Base-by-base conservation (phyloP, 75 land plant species). In the Pinus tabuliformis region DNA sequence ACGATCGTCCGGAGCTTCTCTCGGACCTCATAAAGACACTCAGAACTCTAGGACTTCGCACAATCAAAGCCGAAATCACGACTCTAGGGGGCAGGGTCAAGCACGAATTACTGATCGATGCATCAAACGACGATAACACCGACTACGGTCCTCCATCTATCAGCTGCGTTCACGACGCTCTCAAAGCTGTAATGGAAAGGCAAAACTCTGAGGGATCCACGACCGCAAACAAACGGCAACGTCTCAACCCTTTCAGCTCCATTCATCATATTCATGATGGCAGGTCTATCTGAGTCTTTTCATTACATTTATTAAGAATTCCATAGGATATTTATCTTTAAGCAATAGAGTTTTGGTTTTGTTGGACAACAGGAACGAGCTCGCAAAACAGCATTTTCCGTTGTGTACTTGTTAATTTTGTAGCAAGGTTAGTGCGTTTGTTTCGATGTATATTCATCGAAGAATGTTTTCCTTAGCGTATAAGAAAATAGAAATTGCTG, bases 41-140 rank as follows among this genome's bases (percentile, higher is more conserved):
- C 16, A 84, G 86, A 65, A 74, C 89, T 14, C 88, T 94, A 20
- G 75, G 80, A 30, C 78, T 94, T 3, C 77, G 78, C 39, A 82
- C 95, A 0, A 82, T 92, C 57, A 92, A 90, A 70, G 97, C 97
- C 45, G 97, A 94, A 84, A 92, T 94, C 24, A 87, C 97, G 20
- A 94, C 97, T 3, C 89, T 94, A 1, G 95, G 91, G 6, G 95
- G 97, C 36, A 88, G 95, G 6, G 89, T 92, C 36, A 92, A 84
- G 85, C 92, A 89, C 58, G 89, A 86, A 1, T 36, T 94, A n/a
- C 81, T 92, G 78, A 66, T 93, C 11, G 87, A 91, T 64, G n/a
- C 86, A 87, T 1, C 81, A 89, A 36, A 70, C 68, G 33, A 39
- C 54, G 39, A 21, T 62, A 73, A 49, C 57, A 22, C 26, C 18